phyloP scores from a whole-genome alignment of 257 asterid genomes.

The Euphrasia confusa region DNA sequence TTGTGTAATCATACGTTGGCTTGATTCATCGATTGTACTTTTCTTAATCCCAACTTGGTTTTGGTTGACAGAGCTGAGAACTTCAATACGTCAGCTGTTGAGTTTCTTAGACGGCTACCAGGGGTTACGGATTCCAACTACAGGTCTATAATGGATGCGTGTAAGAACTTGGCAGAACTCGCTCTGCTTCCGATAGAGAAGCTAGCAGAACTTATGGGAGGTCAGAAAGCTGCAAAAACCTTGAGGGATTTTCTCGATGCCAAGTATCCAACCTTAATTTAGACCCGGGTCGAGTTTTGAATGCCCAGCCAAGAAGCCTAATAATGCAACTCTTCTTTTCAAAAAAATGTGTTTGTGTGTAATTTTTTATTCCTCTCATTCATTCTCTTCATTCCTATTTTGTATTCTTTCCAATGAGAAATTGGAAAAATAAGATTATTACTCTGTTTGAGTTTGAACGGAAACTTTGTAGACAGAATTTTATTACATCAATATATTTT shows the following conservation, averaged over 20 bases:
- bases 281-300: conserved; percentile 18
- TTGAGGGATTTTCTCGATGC: conserved; percentile 96
- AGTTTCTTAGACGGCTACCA: conserved; percentile 84
- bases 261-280: conserved; percentile 82
- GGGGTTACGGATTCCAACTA: conserved; percentile 93
- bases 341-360: neutral
- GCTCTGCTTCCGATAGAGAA: conserved; percentile 72
- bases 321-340: neutral
- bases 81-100: conserved; percentile 87
- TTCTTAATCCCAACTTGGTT: conserved; percentile 14
- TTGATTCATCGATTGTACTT: conserved; percentile 8
- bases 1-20: neutral
- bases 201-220: conserved; percentile 81
- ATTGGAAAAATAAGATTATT: too few species aligned
- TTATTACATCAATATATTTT: too few species aligned
- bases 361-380: conserved; percentile 7
- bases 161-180: conserved; percentile 74
- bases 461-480: too few species aligned
- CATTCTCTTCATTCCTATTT: neutral
- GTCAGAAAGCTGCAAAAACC: conserved; percentile 76
- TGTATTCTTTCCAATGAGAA: too few species aligned
- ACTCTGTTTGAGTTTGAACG: too few species aligned
- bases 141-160: conserved; percentile 78
- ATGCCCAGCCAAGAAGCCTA: neutral
- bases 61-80: conserved; percentile 73